Evolutionary conservation across 2,329 filamentous ascomycete species (phyloP), one percentile per base, ranked within the genome.

Genomic region (Calonectria henricotiae): DNA sequence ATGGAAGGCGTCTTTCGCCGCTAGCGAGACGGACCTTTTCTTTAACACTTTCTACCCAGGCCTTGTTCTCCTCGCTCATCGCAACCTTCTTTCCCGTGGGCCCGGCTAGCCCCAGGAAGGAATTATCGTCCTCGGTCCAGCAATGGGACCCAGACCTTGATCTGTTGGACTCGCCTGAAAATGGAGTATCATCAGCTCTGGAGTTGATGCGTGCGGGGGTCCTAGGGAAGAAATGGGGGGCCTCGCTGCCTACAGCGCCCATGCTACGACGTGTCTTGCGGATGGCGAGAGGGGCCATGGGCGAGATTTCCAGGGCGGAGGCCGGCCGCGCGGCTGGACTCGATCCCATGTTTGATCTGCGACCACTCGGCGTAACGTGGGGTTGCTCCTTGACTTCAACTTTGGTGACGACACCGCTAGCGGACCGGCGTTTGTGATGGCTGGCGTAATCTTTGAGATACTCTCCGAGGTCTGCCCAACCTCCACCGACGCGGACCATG

Each of bases 381-480:
- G 85, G 83, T 7, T 87, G 73, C 72, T 90, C 89, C 71, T 86
- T 86, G 25, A 92, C 85, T 76, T 92, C 90, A 9, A 92, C 86
- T 78, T 87, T 89, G 67, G 87, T 84, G 60, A 86, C 86, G 12
- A 80, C 80, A 35, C 79, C 78, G 65, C 82, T 82, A 69, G 84
- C 81, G 62, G 89, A 89, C 47, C 89, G 91, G n/a, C 94, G 91
- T 49, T 94, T 93, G 80, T 99, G 96, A 79, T 99, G 96, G 69
- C 91, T 91, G 8, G 95, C 95, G 78, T 98, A 99, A 81, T 98
- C 94, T 76, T 95, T 93, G 47, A 99, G 87, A 79, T 98, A 99
- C 81, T 98, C 96, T 43, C 93, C 96, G 23, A 99, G 86, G 81
- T 99, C 96, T 15, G 95, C 95, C 96, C 96, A 99, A n/a, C 96